Conservation (phyloP, 176 grass and related monocot genomes). For the Rhynchospora pubera region DNA sequence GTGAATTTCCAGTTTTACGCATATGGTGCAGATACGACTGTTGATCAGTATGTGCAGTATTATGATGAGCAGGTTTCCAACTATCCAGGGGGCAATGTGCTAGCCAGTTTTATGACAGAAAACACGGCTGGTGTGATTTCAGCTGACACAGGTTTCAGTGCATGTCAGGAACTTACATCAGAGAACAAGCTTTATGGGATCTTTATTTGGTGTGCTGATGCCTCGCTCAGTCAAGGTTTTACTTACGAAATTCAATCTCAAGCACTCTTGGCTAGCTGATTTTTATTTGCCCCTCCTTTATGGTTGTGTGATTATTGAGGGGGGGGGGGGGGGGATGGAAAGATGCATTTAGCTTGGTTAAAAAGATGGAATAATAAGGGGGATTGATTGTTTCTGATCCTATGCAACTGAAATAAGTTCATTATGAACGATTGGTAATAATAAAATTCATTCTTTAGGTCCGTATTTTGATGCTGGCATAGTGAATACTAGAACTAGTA, state of each 20-base stretch:
- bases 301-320: background rate
- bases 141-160: slow-evolving; percentile 27
- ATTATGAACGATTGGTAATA: background rate
- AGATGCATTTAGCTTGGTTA: too few species aligned
- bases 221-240: slow-evolving; percentile 44
- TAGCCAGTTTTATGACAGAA: slow-evolving; percentile 71
- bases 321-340: too few species aligned
- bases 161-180: slow-evolving; percentile 43
- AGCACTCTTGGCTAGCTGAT: slow-evolving; percentile 32
- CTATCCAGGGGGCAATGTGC: slow-evolving; percentile 50
- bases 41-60: slow-evolving; percentile 35
- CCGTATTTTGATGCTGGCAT: background rate
- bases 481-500: background rate
- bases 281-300: background rate
- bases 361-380: background rate
- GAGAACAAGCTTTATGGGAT: slow-evolving; percentile 58
- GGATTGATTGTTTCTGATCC: background rate
- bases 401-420: background rate
- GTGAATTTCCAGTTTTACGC: slow-evolving; percentile 93
- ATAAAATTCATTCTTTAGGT: background rate
- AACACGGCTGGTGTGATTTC: slow-evolving; percentile 29
- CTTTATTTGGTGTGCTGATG: slow-evolving; percentile 72
- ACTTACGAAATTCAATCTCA: slow-evolving; percentile 59
- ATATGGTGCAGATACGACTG: slow-evolving; percentile 42
- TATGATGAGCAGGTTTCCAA: slow-evolving; percentile 47